phyloP scores from a whole-genome alignment of 2,329 filamentous ascomycete species.

The Ophiocordyceps camponoti-leonardi region DNA sequence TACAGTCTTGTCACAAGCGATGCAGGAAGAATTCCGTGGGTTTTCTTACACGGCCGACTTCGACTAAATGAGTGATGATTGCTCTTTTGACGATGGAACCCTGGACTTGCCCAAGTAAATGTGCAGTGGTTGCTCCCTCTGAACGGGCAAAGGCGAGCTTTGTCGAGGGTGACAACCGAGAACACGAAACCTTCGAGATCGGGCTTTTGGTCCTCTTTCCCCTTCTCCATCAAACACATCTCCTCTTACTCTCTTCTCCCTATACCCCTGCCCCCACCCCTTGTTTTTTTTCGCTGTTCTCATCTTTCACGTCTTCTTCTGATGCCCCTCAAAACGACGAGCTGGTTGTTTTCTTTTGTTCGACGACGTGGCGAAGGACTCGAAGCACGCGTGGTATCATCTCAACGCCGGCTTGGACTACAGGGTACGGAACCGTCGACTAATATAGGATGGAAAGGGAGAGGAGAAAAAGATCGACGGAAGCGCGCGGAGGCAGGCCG shows the following conservation, averaged over 20 bases:
- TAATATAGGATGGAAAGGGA: not conserved
- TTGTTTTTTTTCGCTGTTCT: not conserved
- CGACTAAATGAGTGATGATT: constrained; percentile 31
- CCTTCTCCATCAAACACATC: not conserved
- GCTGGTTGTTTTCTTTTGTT: not conserved
- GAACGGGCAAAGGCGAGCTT: too few relatives aligned
- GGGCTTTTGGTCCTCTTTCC: too few relatives aligned
- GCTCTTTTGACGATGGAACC: not conserved
- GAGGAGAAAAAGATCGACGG: not conserved
- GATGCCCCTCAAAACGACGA: not conserved
- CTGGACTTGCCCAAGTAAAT: not conserved
- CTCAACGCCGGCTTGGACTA: not conserved
- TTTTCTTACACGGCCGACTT: constrained; percentile 96
- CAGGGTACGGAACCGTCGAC: not conserved
- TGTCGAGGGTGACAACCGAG: too few relatives aligned
- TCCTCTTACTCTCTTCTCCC: not conserved
- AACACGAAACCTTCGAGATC: too few relatives aligned
- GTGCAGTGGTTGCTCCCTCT: too few relatives aligned
- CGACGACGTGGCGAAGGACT: not conserved
- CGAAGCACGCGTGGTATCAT: not conserved
- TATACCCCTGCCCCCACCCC: not conserved
- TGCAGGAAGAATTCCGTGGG: constrained; percentile 98
- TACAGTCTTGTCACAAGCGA: constrained; percentile 84
- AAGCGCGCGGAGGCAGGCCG: not conserved
- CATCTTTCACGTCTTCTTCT: not conserved